phyloP scores from a whole-genome alignment of 2,329 filamentous ascomycete genomes.

The Stagonosporopsis cucurbitacearum region DNA sequence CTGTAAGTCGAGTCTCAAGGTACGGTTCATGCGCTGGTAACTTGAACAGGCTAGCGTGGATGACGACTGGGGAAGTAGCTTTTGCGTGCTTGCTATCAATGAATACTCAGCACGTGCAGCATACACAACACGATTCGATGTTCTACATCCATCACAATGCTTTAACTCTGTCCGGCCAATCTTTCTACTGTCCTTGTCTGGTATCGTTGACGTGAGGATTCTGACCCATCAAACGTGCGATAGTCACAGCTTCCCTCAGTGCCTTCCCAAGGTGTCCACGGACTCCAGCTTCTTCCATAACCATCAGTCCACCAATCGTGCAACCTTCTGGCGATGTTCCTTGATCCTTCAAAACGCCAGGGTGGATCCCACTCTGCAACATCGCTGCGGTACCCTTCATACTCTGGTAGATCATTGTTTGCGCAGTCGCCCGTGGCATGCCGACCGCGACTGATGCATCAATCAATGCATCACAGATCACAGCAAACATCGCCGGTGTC shows the following conservation, averaged over 20 bases:
- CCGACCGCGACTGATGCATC: constrained; percentile 42
- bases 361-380: constrained; percentile 40
- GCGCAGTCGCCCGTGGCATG: constrained; percentile 31
- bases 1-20: neutral
- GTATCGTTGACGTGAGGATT: constrained; percentile 54
- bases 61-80: constrained; percentile 1
- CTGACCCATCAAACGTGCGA: constrained; percentile 53
- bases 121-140: neutral
- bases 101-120: neutral
- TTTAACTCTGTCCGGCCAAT: neutral
- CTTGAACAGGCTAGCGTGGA: neutral
- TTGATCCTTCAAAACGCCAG: constrained; percentile 36
- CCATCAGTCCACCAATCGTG: constrained; percentile 45
- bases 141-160: neutral
- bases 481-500: constrained; percentile 42
- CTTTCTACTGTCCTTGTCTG: constrained; percentile 22
- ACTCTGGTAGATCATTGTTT: constrained; percentile 41
- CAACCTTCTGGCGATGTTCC: constrained; percentile 43
- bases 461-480: constrained; percentile 41
- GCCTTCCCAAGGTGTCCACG: constrained; percentile 42
- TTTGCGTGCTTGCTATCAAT: neutral
- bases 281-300: constrained; percentile 41
- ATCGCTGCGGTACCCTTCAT: constrained; percentile 41
- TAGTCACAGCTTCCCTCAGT: constrained; percentile 57
- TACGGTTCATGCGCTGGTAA: neutral